These are phyloP conservation scores for Croton laevigatus DNA, from an alignment of 441 rosid genomes.

Conservation along the genomic window DNA sequence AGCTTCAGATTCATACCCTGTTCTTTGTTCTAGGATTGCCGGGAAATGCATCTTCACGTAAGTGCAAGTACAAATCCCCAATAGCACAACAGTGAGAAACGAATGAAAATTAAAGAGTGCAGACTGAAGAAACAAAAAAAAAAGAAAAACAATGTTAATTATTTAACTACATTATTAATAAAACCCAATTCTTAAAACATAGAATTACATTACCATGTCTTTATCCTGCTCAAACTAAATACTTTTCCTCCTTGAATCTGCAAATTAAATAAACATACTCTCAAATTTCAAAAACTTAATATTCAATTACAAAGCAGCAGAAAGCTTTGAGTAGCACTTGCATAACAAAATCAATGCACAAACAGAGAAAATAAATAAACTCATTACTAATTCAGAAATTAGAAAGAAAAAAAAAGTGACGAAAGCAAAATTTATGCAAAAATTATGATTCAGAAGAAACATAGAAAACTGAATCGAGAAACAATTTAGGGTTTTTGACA, in stretches of 20 bases:
- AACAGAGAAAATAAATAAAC: not conserved
- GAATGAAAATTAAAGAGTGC: conserved; percentile 96
- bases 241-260: conserved; percentile 21
- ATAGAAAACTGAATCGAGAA: not conserved
- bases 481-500: not conserved
- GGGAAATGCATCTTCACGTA: conserved; percentile 97
- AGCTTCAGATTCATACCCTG: conserved; percentile 52
- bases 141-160: conserved; percentile 1
- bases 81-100: conserved; percentile 79
- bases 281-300: not conserved
- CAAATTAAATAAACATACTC: not conserved
- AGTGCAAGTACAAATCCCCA: conserved; percentile 93
- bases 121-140: conserved; percentile 42
- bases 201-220: conserved; percentile 30
- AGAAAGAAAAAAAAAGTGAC: not conserved
- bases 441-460: not conserved
- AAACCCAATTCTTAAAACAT: conserved; percentile 8
- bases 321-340: not conserved
- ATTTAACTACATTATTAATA: not conserved
- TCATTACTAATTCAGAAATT: not conserved
- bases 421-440: too few relatives aligned
- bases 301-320: not conserved
- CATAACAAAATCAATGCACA: not conserved
- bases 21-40: conserved; percentile 84
- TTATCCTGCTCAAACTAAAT: conserved; percentile 8